These are phyloP conservation scores for Discostella stelligeroides DNA, from an alignment of 108 stramenopile genomes.

Conservation along the genomic window DNA sequence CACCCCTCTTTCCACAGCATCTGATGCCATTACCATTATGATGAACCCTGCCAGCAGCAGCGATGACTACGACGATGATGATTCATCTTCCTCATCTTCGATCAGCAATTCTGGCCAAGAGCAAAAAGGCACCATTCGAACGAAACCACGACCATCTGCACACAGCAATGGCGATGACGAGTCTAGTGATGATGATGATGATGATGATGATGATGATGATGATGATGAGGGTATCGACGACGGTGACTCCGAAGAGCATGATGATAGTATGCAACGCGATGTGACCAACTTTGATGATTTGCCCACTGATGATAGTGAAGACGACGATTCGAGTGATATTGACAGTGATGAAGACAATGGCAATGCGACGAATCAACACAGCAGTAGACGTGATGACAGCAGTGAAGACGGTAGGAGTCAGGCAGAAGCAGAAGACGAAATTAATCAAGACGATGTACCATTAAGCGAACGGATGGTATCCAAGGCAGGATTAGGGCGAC, in stretches of 20 bases:
- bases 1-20: too few relatives aligned
- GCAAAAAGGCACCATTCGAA: not conserved
- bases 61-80: constrained; percentile 24
- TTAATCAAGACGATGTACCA: constrained; percentile 30
- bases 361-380: too few relatives aligned
- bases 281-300: constrained; percentile 46
- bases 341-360: constrained; percentile 20
- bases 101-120: not conserved
- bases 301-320: constrained; percentile 41
- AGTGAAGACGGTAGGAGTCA: not conserved
- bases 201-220: not conserved
- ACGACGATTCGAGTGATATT: constrained; percentile 15
- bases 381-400: constrained; percentile 3
- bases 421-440: not conserved
- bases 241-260: not conserved
- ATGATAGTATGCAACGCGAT: not conserved
- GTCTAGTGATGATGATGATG: constrained; percentile 9
- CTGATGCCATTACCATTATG: not conserved
- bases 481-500: constrained; percentile 29
- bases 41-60: constrained; percentile 26
- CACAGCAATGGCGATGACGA: constrained; percentile 11
- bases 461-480: constrained; percentile 40
- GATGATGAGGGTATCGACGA: not conserved
- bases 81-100: constrained; percentile 16
- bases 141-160: not conserved